A percentile compares a stretch with the other conserved stretches of the same genome.
Evolutionary conservation across 1,139 yeast genomes (phyloP).

Genomic region (Hansenula sp.): DNA sequence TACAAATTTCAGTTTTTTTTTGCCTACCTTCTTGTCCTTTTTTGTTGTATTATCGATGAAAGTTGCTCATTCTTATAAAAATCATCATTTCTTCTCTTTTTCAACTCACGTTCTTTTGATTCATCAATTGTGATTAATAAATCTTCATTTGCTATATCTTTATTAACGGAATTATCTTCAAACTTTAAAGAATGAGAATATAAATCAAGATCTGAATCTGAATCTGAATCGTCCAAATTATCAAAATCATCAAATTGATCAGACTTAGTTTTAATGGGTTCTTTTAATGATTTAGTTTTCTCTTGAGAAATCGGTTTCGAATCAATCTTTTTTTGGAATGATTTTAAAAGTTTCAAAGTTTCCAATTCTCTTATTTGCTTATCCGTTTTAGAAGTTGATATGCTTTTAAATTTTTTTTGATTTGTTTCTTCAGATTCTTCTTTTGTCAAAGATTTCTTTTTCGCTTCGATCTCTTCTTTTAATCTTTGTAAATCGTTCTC

Average conservation of each 20-base stretch:
- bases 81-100: conserved; percentile 11
- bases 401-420: not conserved
- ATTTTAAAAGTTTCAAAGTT: conserved; percentile 20
- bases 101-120: conserved; percentile 3
- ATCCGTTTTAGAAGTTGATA: not conserved
- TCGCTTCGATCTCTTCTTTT: conserved; percentile 1
- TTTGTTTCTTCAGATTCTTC: conserved; percentile 1
- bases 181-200: conserved; percentile 22
- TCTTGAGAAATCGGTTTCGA: conserved; percentile 5
- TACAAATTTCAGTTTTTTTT: no score
- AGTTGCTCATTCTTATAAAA: conserved; percentile 8
- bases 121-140: conserved; percentile 23
- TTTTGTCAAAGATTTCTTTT: conserved; percentile 3
- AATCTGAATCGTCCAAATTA: conserved; percentile 18
- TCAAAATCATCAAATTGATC: conserved; percentile 17
- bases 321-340: conserved; percentile 18
- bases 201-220: conserved; percentile 18
- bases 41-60: conserved; percentile 5
- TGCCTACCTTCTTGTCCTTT: conserved; percentile 5
- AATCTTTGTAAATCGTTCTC: not conserved
- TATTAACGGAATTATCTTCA: conserved; percentile 14
- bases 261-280: not conserved
- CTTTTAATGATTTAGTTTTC: not conserved
- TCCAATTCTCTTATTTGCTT: conserved; percentile 19
- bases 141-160: conserved; percentile 19